Base-by-base conservation (phyloP, 306 rosid genomes). In the Quercus dentata region DNA sequence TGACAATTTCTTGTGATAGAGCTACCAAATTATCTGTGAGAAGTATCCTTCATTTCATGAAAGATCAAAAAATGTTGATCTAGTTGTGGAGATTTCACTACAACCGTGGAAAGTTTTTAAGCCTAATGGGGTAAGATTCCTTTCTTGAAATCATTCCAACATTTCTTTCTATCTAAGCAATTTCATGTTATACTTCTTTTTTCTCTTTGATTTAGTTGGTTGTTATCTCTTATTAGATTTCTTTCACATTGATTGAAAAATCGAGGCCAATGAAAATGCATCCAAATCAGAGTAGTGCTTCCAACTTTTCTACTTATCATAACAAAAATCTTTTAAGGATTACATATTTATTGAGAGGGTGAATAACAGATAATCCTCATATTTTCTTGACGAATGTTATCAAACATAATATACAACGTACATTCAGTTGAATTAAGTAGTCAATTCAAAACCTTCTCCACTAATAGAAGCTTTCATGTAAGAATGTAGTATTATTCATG, bases 81-180 rank as follows among this genome's bases (percentile, higher is more conserved):
- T 92, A n/a, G 93, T 94, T 6, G 98, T 90, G 54, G 97, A 92
- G 84, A 92, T 94, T 83, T 94, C 98, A 11, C 84, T 94, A 63
- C 97, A 94, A 87, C 97, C 98, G 0, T 94, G 98, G 98, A 92
- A 90, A 1, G 97, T 92, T 83, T 94, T 94, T 83, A 88, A 91
- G 89, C 98, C 98, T 57, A 97, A 94, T 79, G 98, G 98, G 85
- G 98, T 94, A 82, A 83, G 88, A 79, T 77, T 69, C 46, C 54
- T 70, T 78, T 78, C 44, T 56, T 27, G 76, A 77, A 65, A 74
- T 14, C 54, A 57, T 58, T 55, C 7, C 21, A 77, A 17, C 74
- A 31, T 33, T 31, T 46, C 17, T 28, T 33, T 28, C 56, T 28
- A 1, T 23, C 25, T 23, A 23, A 23, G 25, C 49, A 61, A 71